Percentiles rank a stretch among this genome's conserved stretches.
These are phyloP conservation scores for Piloderma croceum DNA, from an alignment of 768 basidiomycete species.

Conservation along the genomic window DNA sequence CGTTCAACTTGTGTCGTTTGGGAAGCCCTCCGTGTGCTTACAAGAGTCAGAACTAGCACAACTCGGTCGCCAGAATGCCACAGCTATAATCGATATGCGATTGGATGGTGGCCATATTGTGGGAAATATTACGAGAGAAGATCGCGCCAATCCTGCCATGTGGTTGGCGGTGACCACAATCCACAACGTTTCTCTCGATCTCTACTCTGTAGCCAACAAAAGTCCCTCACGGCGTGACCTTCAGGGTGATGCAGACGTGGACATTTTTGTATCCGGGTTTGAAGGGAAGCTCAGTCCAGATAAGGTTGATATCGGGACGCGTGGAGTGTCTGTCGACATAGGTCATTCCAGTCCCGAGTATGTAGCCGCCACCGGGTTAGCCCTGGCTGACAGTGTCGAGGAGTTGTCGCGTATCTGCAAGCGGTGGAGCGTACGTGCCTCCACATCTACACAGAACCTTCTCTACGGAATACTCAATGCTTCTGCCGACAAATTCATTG, in stretches of 20 bases:
- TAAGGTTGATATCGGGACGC: too few relatives aligned
- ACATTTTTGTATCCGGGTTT: too few relatives aligned
- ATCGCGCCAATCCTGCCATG: constrained; percentile 27
- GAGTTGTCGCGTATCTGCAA: constrained; percentile 21
- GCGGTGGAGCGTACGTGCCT: constrained; percentile 25
- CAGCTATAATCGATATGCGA: not conserved
- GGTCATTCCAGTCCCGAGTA: constrained; percentile 42
- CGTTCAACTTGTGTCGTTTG: too few relatives aligned
- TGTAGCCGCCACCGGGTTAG: constrained; percentile 28
- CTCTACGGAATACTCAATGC: constrained; percentile 45
- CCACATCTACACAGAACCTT: constrained; percentile 31
- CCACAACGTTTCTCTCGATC: constrained; percentile 18
- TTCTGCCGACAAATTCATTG: constrained; percentile 44
- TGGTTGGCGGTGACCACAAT: constrained; percentile 22
- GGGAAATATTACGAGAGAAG: not conserved
- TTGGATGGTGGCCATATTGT: constrained; percentile 1
- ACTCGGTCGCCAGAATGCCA: not conserved
- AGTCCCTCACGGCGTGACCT: too few relatives aligned
- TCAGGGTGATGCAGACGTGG: too few relatives aligned
- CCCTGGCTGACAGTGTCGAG: constrained; percentile 20
- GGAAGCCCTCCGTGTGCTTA: too few relatives aligned
- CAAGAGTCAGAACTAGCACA: too few relatives aligned
- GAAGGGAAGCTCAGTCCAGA: too few relatives aligned
- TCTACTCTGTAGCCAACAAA: constrained; percentile 16
- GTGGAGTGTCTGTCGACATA: constrained; percentile 20